Base-by-base conservation (phyloP, 2,329 filamentous ascomycete genomes). In the Aspergillus sp. region DNA sequence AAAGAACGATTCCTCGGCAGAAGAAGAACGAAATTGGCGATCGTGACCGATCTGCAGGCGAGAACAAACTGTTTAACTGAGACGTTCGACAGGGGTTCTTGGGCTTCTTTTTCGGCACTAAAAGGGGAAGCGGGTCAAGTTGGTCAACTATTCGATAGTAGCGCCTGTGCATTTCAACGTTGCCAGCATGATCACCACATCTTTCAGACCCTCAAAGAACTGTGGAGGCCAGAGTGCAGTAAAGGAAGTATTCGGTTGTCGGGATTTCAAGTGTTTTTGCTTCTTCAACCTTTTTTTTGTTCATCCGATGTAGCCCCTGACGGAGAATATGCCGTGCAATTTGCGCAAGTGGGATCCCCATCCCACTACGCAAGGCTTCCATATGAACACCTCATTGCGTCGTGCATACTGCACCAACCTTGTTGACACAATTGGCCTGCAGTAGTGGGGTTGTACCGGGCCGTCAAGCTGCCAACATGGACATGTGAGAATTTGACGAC, bases 61-160 rank as follows among this genome's bases (percentile, higher is more conserved):
- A 60, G 57, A 57, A 62, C 55, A 62, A 58, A 56, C 58, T 17
- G 17, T 17, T 17, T 17, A 17, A 17, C 17, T 59, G 57, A 54
- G 55, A 57, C 49, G 53, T 63, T 61, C 51, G 53, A 64, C 64
- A 64, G 63, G 64, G 64, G 49, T 39, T 53, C 39, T 39, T 49
- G 51, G 62, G 45, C 35, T 55, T 53, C 58, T 61, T 62, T 64
- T 61, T 65, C 55, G 21, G 55, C 58, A 63, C 62, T 63, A 66
- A 66, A 65, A 61, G 64, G 64, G 59, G 63, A 64, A 64, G 63
- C 64, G 64, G 64, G 64, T 66, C 64, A 45, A 47, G 63, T 62
- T 63, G 64, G 64, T 66, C 64, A 45, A 47, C 39, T 50, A 50
- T 37, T 56, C 37, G 40, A 51, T 43, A 46, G 46, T 45, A 44